A percentile compares a stretch with the other conserved stretches of the same genome.
Conservation (phyloP, 768 basidiomycete genomes). For the Harrya chromipes region DNA sequence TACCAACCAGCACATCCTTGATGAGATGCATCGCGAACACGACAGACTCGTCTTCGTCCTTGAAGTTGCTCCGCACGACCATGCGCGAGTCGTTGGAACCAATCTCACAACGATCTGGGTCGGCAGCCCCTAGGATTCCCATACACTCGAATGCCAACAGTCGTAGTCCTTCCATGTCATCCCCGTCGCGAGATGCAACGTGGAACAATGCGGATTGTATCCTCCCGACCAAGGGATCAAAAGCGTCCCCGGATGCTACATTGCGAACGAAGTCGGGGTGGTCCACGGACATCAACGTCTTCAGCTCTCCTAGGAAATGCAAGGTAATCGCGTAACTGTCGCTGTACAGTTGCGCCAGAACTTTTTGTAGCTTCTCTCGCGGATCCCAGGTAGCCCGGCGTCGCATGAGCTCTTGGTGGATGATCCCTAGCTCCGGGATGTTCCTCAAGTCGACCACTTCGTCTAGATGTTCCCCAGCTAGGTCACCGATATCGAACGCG, state of each 20-base stretch:
- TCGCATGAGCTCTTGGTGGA: slow-evolving; percentile 40
- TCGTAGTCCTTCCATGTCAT: slow-evolving; percentile 64
- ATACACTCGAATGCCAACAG: slow-evolving; percentile 85
- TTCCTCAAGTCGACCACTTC: slow-evolving; percentile 78
- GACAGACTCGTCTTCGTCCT: slow-evolving; percentile 70
- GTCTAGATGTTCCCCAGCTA: slow-evolving; percentile 55
- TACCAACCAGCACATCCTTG: slow-evolving; percentile 77
- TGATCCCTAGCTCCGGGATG: slow-evolving; percentile 59
- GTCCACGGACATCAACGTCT: slow-evolving; percentile 52
- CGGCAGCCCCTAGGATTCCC: slow-evolving; percentile 88
- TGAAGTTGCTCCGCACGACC: slow-evolving; percentile 78
- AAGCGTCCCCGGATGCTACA: slow-evolving; percentile 80
- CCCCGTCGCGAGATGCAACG: slow-evolving; percentile 75
- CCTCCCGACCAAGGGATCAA: slow-evolving; percentile 71
- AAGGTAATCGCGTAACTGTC: slow-evolving; percentile 78
- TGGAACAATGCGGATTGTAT: slow-evolving; percentile 64
- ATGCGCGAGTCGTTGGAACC: slow-evolving; percentile 55
- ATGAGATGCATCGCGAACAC: slow-evolving; percentile 86
- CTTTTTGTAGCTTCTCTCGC: slow-evolving; percentile 52
- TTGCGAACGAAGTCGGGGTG: slow-evolving; percentile 52
- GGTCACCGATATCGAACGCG: slow-evolving; percentile 56
- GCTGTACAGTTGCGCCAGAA: slow-evolving; percentile 70
- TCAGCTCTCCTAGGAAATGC: slow-evolving; percentile 75
- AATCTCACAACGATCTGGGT: slow-evolving; percentile 89
- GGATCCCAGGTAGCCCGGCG: slow-evolving; percentile 52